Base-by-base conservation (phyloP, 805 yeast genomes). In the Sugiyamaella lignohabitans region DNA sequence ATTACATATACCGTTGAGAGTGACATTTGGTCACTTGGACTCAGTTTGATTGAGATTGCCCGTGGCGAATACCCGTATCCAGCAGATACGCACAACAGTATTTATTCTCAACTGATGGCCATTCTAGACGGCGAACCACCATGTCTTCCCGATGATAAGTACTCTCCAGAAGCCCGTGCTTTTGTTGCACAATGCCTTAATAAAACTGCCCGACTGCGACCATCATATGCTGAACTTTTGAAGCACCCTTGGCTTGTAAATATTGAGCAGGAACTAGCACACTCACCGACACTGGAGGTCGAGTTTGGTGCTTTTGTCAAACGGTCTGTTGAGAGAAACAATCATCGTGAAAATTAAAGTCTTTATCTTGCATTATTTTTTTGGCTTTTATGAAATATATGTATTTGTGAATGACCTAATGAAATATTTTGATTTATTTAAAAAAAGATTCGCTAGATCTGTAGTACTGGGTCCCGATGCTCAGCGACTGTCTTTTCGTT, bases 51-150 rank as follows among this genome's bases (percentile, higher is more conserved):
- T 42, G 98, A 93, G 67, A 80, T 87, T 55, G 93, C 97, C 1
- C 78, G 79, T 45, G 98, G 98, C 8, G 72, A 78, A 48, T 93
- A 91, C 64, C 98, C 98, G n/a, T 93, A 91, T 59, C 96, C 97
- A 4, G 84, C 96, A 1, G 98, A 93, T 58, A 84, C 96, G 2
- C 88, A 80, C 59, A 86, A 80, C 54, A 87, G 86, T 63, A 87
- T 93, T 10, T 89, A 93, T 59, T 83, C 93, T 4, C 98, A 93
- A 66, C 73, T 93, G 53, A 83, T 87, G 66, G 98, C 97, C 2
- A 93, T 93, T 58, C 97, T 93, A n/a, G 94, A 87, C 61, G 96
- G 95, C 8, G 88, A 84, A 22, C 87, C 96, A 3, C 96, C 96
- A n/a, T 69, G 70, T 40, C 69, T 88, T 45, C 89, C 89, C 16